phyloP scores from a whole-genome alignment of 2,329 filamentous ascomycete genomes.

The Fusarium verrucosum region DNA sequence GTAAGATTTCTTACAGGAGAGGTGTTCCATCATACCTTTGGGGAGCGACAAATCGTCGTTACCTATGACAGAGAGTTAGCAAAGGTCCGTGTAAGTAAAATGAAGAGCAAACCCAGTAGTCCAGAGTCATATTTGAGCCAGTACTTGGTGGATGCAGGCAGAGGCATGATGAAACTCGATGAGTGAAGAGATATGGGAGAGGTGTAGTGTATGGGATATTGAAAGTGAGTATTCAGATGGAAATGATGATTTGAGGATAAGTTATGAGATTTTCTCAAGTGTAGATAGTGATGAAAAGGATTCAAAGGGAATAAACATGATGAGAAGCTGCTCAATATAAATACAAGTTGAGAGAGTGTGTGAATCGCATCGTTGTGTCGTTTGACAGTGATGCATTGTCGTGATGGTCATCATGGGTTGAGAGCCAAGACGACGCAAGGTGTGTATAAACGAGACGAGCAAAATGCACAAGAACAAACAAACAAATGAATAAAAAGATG shows the following conservation, averaged over 20 bases:
- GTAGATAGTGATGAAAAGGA: conserved; percentile 7
- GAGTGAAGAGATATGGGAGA: not conserved
- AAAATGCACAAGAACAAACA: conserved; percentile 1
- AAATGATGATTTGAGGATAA: conserved; percentile 10
- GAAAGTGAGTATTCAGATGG: conserved; percentile 8
- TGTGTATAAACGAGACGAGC: not conserved
- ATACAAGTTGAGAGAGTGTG: not conserved
- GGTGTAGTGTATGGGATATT: not conserved
- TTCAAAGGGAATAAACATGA: not conserved
- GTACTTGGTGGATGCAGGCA: conserved; percentile 42
- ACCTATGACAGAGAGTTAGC: conserved; percentile 57
- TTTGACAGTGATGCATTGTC: conserved; percentile 28
- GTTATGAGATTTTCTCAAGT: conserved; percentile 2
- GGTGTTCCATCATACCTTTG: conserved; percentile 60
- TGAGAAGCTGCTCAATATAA: conserved; percentile 3
- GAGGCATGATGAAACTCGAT: conserved; percentile 24
- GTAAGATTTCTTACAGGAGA: conserved; percentile 2
- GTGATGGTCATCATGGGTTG: conserved; percentile 8
- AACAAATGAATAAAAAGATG: conserved; percentile 15
- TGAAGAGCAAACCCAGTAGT: conserved; percentile 28
- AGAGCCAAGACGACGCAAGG: not conserved
- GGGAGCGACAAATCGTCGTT: conserved; percentile 72
- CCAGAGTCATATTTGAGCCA: conserved; percentile 42
- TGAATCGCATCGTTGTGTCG: not conserved
- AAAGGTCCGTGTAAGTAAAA: not conserved